phyloP scores from a whole-genome alignment of 2,329 filamentous ascomycete genomes.

The Claviceps lovelessii region DNA sequence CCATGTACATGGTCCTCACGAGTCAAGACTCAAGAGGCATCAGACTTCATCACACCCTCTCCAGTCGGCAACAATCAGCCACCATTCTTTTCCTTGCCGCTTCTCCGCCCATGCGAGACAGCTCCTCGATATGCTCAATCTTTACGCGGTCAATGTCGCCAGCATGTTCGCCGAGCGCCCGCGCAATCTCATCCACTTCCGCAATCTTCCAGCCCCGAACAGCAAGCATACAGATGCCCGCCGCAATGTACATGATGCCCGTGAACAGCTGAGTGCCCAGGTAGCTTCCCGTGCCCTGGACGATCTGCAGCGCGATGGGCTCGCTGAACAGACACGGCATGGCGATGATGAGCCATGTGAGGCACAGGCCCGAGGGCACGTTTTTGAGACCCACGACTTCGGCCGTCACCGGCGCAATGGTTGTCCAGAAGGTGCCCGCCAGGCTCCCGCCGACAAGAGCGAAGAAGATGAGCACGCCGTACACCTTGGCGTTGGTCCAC shows the following conservation, averaged over 20 bases:
- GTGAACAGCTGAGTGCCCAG: conserved; percentile 43
- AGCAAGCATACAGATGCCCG: conserved; percentile 19
- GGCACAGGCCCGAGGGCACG: conserved; percentile 51
- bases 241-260: conserved; percentile 45
- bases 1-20: too few relatives aligned
- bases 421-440: conserved; percentile 57
- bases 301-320: conserved; percentile 46
- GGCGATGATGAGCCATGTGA: conserved; percentile 58
- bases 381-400: conserved; percentile 60
- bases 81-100: conserved; percentile 19
- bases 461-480: conserved; percentile 57
- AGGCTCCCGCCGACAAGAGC: conserved; percentile 55
- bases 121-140: conserved; percentile 16
- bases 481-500: conserved; percentile 53
- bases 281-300: conserved; percentile 30
- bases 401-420: conserved; percentile 53
- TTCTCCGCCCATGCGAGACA: conserved; percentile 15
- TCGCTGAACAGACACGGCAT: conserved; percentile 57
- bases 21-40: too few relatives aligned
- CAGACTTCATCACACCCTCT: conserved; percentile 11
- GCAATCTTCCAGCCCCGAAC: conserved; percentile 26
- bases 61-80: conserved; percentile 16
- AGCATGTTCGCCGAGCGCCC: conserved; percentile 15
- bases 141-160: conserved; percentile 18
- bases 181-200: conserved; percentile 19